Evolutionary conservation across 148 eudicot species (phyloP).

Genomic region (Cornus florida): DNA sequence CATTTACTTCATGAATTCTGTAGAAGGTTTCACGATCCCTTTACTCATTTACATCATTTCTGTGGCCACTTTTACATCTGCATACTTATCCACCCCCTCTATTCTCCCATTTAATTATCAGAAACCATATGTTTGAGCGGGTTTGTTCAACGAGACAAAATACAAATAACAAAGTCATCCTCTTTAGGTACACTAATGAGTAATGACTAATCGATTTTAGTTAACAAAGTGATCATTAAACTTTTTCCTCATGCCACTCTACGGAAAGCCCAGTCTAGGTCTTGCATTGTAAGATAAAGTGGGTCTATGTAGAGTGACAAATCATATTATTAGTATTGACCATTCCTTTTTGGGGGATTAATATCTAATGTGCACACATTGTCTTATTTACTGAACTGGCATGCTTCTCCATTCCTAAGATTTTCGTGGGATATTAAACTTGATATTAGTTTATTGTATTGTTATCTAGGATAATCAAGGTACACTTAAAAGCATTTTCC

Average conservation of each 20-base stretch:
- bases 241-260: not conserved
- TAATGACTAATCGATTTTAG: not conserved
- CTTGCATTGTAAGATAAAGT: not conserved
- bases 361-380: not conserved
- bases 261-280: not conserved
- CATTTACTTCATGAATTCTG: no score
- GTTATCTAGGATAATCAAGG: not conserved
- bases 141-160: no score
- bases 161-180: no score
- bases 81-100: no score
- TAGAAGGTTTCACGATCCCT: no score
- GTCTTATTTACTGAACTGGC: not conserved
- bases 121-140: no score
- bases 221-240: not conserved
- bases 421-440: not conserved
- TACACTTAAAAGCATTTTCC: not conserved
- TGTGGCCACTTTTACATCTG: no score
- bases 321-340: not conserved
- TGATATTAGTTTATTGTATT: not conserved
- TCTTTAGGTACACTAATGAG: not conserved
- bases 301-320: not conserved
- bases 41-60: no score
- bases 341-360: not conserved
- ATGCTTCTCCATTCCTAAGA: not conserved
- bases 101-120: no score